These are phyloP conservation scores for Juncus inflexus DNA, from an alignment of 176 grass and related monocot species.

Conservation along the genomic window DNA sequence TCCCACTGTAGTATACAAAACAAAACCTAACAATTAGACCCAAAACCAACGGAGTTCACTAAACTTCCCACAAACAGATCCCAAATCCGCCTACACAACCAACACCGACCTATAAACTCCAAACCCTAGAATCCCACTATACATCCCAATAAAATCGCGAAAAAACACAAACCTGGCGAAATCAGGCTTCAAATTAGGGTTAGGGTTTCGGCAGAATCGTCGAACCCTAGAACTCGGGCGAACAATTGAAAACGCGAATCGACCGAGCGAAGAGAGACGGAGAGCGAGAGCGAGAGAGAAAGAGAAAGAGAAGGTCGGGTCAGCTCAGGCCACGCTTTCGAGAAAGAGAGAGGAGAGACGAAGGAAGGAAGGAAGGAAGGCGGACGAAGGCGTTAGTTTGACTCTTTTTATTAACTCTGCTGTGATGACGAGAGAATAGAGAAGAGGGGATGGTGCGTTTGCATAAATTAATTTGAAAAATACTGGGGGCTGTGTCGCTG, in stretches of 20 bases:
- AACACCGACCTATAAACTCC: not conserved
- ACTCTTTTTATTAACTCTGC: constrained; percentile 34
- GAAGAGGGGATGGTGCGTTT: not conserved
- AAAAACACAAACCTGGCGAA: not conserved
- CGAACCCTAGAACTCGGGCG: constrained; percentile 25
- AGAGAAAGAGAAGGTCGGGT: not conserved
- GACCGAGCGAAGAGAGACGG: not conserved
- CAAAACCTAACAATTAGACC: constrained; percentile 10
- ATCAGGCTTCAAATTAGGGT: constrained; percentile 10
- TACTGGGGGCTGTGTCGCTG: constrained; percentile 10
- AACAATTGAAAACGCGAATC: constrained; percentile 9
- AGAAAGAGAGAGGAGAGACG: not conserved
- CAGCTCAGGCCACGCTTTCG: too few relatives aligned
- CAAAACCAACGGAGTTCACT: constrained; percentile 17
- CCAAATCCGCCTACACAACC: not conserved
- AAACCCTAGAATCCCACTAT: constrained; percentile 25
- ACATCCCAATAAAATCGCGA: not conserved
- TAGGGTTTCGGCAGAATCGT: constrained; percentile 35
- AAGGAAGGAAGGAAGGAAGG: not conserved
- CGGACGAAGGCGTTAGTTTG: not conserved
- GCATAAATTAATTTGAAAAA: not conserved
- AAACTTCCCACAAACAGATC: constrained; percentile 22
- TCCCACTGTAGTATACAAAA: too few relatives aligned
- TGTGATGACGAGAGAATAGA: constrained; percentile 7
- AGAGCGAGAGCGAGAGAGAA: constrained; percentile 7